Base-by-base conservation (phyloP, 2,329 filamentous ascomycete genomes). In the Ascochyta fabae region DNA sequence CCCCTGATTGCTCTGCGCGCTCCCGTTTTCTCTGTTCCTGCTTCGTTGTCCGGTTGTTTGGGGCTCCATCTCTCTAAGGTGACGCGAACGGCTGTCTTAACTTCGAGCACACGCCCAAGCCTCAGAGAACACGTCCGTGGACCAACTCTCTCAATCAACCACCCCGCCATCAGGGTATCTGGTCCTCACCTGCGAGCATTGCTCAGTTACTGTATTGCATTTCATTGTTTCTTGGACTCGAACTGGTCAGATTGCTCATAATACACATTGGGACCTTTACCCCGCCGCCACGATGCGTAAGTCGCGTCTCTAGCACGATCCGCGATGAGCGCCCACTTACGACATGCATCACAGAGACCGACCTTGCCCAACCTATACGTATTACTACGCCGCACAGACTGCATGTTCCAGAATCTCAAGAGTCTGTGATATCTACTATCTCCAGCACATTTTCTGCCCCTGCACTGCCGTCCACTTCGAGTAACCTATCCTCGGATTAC, bases 371-470 rank as follows among this genome's bases (percentile, higher is more conserved):
- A 26, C 42, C 53, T 13, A 48, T 51, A 51, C 47, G 40, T 41
- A 43, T 51, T 26, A 33, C 53, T 38, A 43, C 38, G 26, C 47
- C 43, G 23, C 47, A 34, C 29, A 47, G 9, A 29, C 13, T 56
- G 33, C 47, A 51, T 19, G 42, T 56, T 16, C 68, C 62, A 19
- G 59, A 61, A 45, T 73, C 73, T 29, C 73, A 77, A 54, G 73
- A 75, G 38, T 75, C 72, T 1, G 59, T 66, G 42, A 51, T 69
- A 6, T 77, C 74, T 46, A 53, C 61, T 15, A 61, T 70, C 27
- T 75, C 73, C 12, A 73, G 69, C 47, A 71, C 67, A 53, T 73
- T 70, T 50, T 67, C 70, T 36, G 67, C 63, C 40, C 72, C 73
- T 16, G 62, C 64, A 41, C 48, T 75, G 52, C 65, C 69, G 12